Base-by-base conservation (phyloP, 73 alveolate species). In the Paramecium caudatum region DNA sequence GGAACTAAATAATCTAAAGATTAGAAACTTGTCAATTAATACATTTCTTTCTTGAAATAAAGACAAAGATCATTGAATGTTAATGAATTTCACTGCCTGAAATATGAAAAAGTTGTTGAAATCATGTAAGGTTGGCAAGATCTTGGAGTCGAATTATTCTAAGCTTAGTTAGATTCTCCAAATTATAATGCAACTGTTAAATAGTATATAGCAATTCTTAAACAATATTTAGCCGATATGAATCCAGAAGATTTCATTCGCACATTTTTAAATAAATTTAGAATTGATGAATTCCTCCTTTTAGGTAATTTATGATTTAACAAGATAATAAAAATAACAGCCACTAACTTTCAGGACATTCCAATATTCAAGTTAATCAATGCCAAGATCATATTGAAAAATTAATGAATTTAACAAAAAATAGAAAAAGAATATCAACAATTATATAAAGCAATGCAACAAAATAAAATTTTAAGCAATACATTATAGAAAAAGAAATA, bases 1-100 rank as follows among this genome's bases (percentile, higher is more conserved):
- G 80, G 80, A 27, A 55, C 23, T 21, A 55, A 17, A 23, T 55
- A 55, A 55, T 27, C 80, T 55, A 37, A 37, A 10, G 80, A 21
- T 10, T 55, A 55, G 30, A 10, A 55, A 5, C 30, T 43, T 3
- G 30, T 55, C 30, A 16, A 55, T 27, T 37, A 37, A 4, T 55
- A 55, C 30, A 55, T 5, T 3, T 27, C 23, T 27, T 43, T 27
- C 30, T 9, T 55, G 10, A 55, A 55, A 10, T 10, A 16, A 0
- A 55, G 21, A 27, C 23, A 55, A 43, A 21, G 30, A 55, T 27
- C 80, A 2, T 0, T 23, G 13, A 23, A 55, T 55, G 4, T 55
- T 27, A 55, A 23, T 23, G 80, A 43, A 2, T 3, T 55, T 3
- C 7, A 55, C 23, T 55, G 80, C n/a, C 23, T 55, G 46, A 55